Base-by-base conservation (phyloP, 2,329 filamentous ascomycete species). In the Colletotrichum australisinense region DNA sequence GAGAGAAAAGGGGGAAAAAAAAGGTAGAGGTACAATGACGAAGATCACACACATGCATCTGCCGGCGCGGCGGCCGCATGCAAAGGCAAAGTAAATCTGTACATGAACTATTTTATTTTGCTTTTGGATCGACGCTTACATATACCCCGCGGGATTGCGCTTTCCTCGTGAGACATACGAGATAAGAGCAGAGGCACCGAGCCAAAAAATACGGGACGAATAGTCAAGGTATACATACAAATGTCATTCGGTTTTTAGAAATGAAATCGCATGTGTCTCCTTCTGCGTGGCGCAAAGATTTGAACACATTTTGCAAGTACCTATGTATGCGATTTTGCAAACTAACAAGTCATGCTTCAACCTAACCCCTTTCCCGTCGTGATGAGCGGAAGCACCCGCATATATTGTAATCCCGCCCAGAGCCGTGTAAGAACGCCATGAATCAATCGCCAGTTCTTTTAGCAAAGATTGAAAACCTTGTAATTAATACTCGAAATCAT, bases 401-500 rank as follows among this genome's bases (percentile, higher is more conserved):
- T 32, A 26, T 26, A 22, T 6, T 55, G 11, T 6, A 30, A 46
- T n/a, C n/a, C 28, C 62, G n/a, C 16, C n/a, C 16, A 30, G 35
- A 28, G 30, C 22, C 30, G 26, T 38, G 22, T 32, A 57, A 57
- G 28, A 69, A 69, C 65, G 69, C 69, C 66, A 52, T 57, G 24
- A 65, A 22, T 26, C 24, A 65, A 22, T 26, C 24, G 19, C 56
- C 16, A 16, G 16, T 24, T 22, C 8, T n/a, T 14, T 22, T 14
- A 14, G 2, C 9, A n/a, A n/a, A 58, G 53, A 24, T 14, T 26
- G 12, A 26, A 22, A 28, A n/a, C 12, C 28, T 28, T 49, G 42
- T 63, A 59, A 28, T 75, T 83, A 99, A 84, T 99, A 99, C 87
- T 99, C 97, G 84, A 98, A 99, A 82, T 98, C 95, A 84, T 98